Evolutionary conservation across 345 rosid genomes (phyloP), one percentile per base, ranked within the genome.

Genomic region (Lepidium aucheri): DNA sequence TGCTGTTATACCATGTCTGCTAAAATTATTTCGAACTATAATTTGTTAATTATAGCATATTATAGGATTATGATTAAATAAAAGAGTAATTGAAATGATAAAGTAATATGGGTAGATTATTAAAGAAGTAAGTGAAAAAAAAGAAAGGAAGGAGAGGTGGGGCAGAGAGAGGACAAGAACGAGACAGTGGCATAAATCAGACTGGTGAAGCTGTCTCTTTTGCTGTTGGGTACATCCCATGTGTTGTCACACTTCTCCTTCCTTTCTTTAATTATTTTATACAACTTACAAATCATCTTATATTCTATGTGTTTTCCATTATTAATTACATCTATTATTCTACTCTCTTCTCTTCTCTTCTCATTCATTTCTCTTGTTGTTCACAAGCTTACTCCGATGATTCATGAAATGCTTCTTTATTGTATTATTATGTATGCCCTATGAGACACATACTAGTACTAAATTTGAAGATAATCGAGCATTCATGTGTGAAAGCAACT

Each of bases 221-320:
- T 42, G 62, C 40, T 65, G 72, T 44, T 73, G 70, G 62, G 67
- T 52, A 66, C 77, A 66, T 60, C 68, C 77, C 77, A 73, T 73
- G 77, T 73, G 77, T 73, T 73, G 77, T 73, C 77, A 73, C 77
- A 49, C 68, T 44, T 59, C 68, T 60, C 68, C 32, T 28, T 67
- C 67, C 51, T 67, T 59, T 44, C 36, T 60, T 24, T 16, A 10
- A 22, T 16, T 20, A 6, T 32, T 15, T 15, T 30, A 30, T 34
- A 61, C n/a, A n/a, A n/a, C n/a, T n/a, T 28, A 44, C 64, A 63
- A 44, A 63, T 61, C 61, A 69, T 61, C 55, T 70, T 53, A 49
- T 72, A 40, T 72, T 64, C 20, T 56, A 55, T 64, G 36, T 43
- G 65, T 24, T 72, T 43, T 72, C 46, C 50, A 50, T 60, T 73